These are phyloP conservation scores for Candida dendrica DNA, from an alignment of 805 yeast genomes.

Conservation along the genomic window DNA sequence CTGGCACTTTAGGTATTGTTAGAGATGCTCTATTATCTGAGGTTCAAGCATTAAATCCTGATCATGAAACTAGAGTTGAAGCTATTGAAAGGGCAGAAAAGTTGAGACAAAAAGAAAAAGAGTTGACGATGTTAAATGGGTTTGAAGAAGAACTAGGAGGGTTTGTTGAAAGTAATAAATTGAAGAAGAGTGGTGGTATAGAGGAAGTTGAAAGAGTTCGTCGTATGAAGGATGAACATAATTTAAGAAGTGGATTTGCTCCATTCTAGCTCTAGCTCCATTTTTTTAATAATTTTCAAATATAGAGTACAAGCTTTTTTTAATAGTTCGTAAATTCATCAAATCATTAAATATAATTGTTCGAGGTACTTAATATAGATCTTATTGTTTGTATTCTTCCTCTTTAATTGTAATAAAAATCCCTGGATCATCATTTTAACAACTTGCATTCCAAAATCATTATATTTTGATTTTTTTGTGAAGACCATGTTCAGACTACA, in stretches of 20 bases:
- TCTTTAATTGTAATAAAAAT: slow-evolving; percentile 8
- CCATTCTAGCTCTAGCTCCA: slow-evolving; percentile 20
- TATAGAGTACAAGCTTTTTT: not conserved
- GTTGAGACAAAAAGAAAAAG: slow-evolving; percentile 64
- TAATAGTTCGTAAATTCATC: not conserved
- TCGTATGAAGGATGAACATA: slow-evolving; percentile 60
- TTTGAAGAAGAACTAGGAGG: slow-evolving; percentile 82
- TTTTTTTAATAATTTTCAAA: not conserved
- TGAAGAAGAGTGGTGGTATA: slow-evolving; percentile 82
- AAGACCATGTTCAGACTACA: not conserved
- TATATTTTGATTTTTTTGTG: not conserved
- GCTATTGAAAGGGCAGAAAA: slow-evolving; percentile 88
- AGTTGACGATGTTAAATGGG: slow-evolving; percentile 45
- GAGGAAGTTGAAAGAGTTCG: slow-evolving; percentile 76
- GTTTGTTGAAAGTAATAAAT: slow-evolving; percentile 70
- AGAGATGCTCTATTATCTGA: slow-evolving; percentile 77
- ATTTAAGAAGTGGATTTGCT: slow-evolving; percentile 46
- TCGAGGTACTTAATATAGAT: slow-evolving; percentile 5
- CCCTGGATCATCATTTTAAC: slow-evolving; percentile 3
- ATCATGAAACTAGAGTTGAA: slow-evolving; percentile 77
- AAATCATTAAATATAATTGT: not conserved
- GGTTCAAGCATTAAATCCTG: slow-evolving; percentile 71
- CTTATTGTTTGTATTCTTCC: slow-evolving; percentile 9
- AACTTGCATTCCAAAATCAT: not conserved
- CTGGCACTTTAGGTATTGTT: slow-evolving; percentile 53